Conservation (phyloP, 2,329 filamentous ascomycete species). For the Coniochaeta ligniaria region DNA sequence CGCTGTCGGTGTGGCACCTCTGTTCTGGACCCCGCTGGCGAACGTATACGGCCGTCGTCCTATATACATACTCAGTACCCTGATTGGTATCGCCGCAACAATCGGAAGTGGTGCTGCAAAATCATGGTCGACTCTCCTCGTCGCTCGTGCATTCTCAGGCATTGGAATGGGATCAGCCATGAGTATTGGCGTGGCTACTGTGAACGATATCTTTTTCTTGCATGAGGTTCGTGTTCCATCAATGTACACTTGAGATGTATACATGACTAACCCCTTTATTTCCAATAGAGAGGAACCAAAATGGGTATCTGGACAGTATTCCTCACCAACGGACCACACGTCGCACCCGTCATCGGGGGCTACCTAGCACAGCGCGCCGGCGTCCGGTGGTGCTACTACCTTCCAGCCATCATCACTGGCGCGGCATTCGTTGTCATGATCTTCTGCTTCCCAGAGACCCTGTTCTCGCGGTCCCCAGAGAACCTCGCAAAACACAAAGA, state of each 20-base stretch:
- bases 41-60: constrained; percentile 11
- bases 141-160: constrained; percentile 6
- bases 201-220: constrained; percentile 7
- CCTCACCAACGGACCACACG: constrained; percentile 7
- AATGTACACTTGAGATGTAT: background rate
- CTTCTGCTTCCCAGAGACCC: constrained; percentile 4
- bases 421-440: constrained; percentile 4
- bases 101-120: constrained; percentile 3
- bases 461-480: constrained; percentile 5
- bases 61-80: constrained; percentile 7
- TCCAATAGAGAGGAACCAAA: constrained; percentile 4
- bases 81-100: constrained; percentile 5
- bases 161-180: constrained; percentile 6
- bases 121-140: constrained; percentile 3
- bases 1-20: constrained; percentile 4
- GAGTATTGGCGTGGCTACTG: constrained; percentile 5
- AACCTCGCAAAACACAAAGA: constrained; percentile 4
- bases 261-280: background rate
- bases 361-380: constrained; percentile 6
- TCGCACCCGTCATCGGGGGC: constrained; percentile 7
- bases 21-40: constrained; percentile 4
- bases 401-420: constrained; percentile 4
- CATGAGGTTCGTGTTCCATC: constrained; percentile 5
- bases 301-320: constrained; percentile 8
- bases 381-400: constrained; percentile 7